A percentile compares a stretch with the other conserved stretches of the same genome.
Evolutionary conservation across 2,329 filamentous ascomycete species (phyloP).

Genomic region (Exophiala sp.): DNA sequence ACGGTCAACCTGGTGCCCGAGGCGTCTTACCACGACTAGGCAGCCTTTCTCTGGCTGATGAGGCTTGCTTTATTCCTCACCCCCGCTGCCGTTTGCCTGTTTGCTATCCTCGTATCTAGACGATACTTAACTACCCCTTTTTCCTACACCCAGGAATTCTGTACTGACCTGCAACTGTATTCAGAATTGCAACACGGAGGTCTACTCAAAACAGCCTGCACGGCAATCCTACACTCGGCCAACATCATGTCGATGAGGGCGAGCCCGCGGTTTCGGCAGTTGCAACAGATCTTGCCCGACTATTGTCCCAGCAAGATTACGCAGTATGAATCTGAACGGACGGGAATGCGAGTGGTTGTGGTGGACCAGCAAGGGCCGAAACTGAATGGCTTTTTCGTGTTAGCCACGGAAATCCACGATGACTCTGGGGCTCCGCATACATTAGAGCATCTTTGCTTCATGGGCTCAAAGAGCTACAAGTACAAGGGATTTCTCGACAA

Average conservation of each 20-base stretch:
- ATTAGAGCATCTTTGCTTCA: constrained; percentile 75
- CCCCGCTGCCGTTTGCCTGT: constrained; percentile 4
- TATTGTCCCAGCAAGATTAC: constrained; percentile 85
- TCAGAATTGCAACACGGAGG: constrained; percentile 3
- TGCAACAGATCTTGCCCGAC: constrained; percentile 81
- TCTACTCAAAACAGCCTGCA: neutral
- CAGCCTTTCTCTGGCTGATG: neutral
- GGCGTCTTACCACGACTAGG: neutral
- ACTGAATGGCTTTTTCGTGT: constrained; percentile 85
- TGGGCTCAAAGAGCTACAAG: constrained; percentile 86
- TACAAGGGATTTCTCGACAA: constrained; percentile 96
- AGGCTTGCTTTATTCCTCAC: neutral
- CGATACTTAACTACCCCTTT: neutral
- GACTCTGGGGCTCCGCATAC: constrained; percentile 90
- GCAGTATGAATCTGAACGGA: constrained; percentile 91
- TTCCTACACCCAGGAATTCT: neutral
- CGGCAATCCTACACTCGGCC: neutral
- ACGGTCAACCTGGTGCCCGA: neutral
- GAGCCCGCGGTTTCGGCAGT: constrained; percentile 59
- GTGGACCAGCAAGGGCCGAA: constrained; percentile 93
- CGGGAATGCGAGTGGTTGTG: constrained; percentile 89
- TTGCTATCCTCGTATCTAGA: neutral
- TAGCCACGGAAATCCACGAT: constrained; percentile 96
- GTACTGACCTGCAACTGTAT: constrained; percentile 6
- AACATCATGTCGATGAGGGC: constrained; percentile 15